A percentile compares a stretch with the other conserved stretches of the same genome.
Conservation (phyloP, 306 rosid genomes). For the Malus orientalis region DNA sequence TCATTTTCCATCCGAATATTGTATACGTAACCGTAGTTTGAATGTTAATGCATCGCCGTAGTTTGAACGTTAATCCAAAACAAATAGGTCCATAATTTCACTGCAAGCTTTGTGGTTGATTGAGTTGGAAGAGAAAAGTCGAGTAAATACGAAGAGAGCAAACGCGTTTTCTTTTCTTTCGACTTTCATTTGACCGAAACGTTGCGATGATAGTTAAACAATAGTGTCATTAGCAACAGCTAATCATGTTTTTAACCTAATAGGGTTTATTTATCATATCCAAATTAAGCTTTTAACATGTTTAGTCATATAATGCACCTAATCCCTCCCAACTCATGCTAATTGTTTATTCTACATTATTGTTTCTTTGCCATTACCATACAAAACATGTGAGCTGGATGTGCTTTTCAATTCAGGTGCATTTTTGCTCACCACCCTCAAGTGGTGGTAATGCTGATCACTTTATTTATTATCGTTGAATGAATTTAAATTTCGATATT, state of each 20-base stretch:
- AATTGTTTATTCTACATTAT: not conserved
- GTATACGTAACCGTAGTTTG: not conserved
- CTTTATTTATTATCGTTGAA: too few species aligned
- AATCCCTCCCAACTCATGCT: not conserved
- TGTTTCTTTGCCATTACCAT: not conserved
- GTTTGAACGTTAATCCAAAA: not conserved
- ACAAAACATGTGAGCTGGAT: not conserved
- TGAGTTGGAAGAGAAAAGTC: not conserved
- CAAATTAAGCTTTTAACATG: not conserved
- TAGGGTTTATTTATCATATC: not conserved
- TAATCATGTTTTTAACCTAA: not conserved
- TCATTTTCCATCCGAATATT: not conserved
- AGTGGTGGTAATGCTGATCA: too few species aligned
- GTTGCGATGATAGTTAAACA: not conserved
- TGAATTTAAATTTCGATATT: too few species aligned
- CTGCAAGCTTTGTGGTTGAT: not conserved
- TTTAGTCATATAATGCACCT: not conserved
- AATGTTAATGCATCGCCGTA: not conserved
- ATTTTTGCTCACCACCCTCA: too few species aligned
- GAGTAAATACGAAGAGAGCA: not conserved
- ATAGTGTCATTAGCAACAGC: not conserved
- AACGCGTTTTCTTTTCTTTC: not conserved
- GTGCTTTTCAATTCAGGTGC: not conserved
- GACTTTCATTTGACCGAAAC: not conserved
- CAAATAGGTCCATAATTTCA: conserved; percentile 4